phyloP scores from a whole-genome alignment of 352 stramenopile species.

The Thraustotheca clavata region DNA sequence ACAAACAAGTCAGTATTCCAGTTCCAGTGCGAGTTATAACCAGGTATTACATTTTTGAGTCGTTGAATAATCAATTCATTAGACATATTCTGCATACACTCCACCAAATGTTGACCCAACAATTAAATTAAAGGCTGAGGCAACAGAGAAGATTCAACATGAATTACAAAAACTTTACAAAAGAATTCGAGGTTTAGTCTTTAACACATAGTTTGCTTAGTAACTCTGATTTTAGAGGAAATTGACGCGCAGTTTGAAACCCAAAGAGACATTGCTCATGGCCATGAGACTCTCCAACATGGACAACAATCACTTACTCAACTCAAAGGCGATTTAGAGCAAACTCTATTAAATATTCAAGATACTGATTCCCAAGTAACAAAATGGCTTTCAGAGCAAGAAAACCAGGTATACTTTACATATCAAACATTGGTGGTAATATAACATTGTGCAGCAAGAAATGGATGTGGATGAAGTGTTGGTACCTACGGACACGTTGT shows the following conservation, averaged over 20 bases:
- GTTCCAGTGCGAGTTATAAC: background rate
- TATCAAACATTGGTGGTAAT: background rate
- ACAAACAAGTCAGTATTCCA: conserved; percentile 12
- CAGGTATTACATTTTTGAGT: background rate
- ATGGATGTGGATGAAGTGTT: conserved; percentile 74
- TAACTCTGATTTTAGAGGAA: conserved; percentile 1
- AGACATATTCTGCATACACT: conserved; percentile 11
- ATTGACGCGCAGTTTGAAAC: conserved; percentile 81
- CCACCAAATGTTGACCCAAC: conserved; percentile 33
- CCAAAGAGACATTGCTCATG: conserved; percentile 73
- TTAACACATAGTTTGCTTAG: background rate
- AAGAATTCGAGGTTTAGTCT: conserved; percentile 47
- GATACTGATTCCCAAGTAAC: conserved; percentile 50
- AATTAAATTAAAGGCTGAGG: conserved; percentile 50
- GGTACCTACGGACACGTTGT: conserved; percentile 61
- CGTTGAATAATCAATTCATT: conserved; percentile 14
- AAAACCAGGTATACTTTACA: conserved; percentile 37
- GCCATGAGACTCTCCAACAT: conserved; percentile 59
- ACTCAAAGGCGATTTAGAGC: conserved; percentile 52
- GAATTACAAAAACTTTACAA: conserved; percentile 71
- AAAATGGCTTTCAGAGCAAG: conserved; percentile 65
- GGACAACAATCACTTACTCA: conserved; percentile 67
- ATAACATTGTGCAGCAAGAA: conserved; percentile 32
- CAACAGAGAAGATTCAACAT: conserved; percentile 72
- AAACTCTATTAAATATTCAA: conserved; percentile 42